phyloP scores from a whole-genome alignment of 202 grass and related monocot genomes.

The Zoysia matrella region DNA sequence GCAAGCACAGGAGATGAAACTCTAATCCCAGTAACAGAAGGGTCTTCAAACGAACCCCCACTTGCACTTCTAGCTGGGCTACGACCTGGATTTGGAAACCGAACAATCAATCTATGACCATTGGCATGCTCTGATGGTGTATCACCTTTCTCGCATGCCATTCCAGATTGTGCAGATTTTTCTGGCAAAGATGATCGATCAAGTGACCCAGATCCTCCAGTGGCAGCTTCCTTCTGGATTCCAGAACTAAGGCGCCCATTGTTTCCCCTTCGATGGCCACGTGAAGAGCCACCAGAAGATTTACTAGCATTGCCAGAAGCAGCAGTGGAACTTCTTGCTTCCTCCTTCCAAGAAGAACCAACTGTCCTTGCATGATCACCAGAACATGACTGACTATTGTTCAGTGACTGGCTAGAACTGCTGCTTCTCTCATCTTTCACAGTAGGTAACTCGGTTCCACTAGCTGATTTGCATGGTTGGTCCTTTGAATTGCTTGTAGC shows the following conservation, averaged over 20 bases:
- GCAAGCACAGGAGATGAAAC: slow-evolving; percentile 58
- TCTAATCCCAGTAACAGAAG: slow-evolving; percentile 59
- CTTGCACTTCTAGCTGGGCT: slow-evolving; percentile 73
- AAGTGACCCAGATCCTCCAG: slow-evolving; percentile 52
- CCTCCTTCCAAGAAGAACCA: slow-evolving; percentile 84
- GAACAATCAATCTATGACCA: slow-evolving; percentile 75
- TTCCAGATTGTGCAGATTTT: slow-evolving; percentile 69
- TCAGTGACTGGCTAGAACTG: slow-evolving; percentile 84
- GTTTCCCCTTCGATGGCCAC: slow-evolving; percentile 51
- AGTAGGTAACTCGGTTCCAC: slow-evolving; percentile 52
- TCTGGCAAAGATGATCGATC: slow-evolving; percentile 58
- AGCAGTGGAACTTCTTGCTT: slow-evolving; percentile 84
- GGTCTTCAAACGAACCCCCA: slow-evolving; percentile 68
- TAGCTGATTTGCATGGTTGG: slow-evolving; percentile 52
- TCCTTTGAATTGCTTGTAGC: slow-evolving; percentile 47
- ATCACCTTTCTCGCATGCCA: slow-evolving; percentile 65
- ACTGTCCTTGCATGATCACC: slow-evolving; percentile 76
- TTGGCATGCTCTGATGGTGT: slow-evolving; percentile 53
- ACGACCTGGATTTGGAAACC: slow-evolving; percentile 75
- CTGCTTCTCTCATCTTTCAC: slow-evolving; percentile 95
- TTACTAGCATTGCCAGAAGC: slow-evolving; percentile 69
- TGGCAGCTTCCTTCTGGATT: slow-evolving; percentile 57
- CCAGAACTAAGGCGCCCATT: slow-evolving; percentile 68
- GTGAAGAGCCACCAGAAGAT: slow-evolving; percentile 57
- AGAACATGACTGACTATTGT: slow-evolving; percentile 86